phyloP scores from a whole-genome alignment of 2,329 filamentous ascomycete species.

The Penicillium sp. region DNA sequence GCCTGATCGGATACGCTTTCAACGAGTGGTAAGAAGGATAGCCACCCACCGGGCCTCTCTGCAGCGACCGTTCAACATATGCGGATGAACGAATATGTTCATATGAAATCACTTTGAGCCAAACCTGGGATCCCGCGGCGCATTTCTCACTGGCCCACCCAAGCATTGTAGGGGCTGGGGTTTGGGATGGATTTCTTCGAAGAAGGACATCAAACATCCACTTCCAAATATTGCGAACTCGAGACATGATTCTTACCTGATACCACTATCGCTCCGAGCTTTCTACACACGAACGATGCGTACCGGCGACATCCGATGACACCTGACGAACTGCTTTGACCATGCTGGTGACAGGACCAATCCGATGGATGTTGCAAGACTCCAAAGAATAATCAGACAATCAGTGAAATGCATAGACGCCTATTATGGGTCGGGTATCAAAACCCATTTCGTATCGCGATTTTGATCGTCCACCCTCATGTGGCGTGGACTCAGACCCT shows the following conservation, averaged over 20 bases:
- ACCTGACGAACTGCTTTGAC: background rate
- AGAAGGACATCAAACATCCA: background rate
- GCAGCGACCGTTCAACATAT: background rate
- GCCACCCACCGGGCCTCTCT: background rate
- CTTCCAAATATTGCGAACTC: background rate
- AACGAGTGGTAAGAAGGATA: background rate
- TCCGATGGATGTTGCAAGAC: background rate
- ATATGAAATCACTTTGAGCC: background rate
- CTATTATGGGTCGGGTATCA: no score
- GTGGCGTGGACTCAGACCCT: background rate
- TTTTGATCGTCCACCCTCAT: background rate
- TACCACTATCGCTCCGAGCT: background rate
- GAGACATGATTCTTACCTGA: background rate
- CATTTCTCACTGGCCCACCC: background rate
- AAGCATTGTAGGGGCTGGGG: background rate
- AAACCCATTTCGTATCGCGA: no score
- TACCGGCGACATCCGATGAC: background rate
- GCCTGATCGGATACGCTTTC: background rate
- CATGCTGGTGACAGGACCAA: background rate
- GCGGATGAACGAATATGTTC: background rate
- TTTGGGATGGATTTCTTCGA: background rate
- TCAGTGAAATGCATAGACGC: background rate
- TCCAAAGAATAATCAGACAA: background rate
- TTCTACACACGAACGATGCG: background rate
- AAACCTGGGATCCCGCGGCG: background rate